Evolutionary conservation across 2,329 filamentous ascomycete genomes (phyloP), one percentile per base, ranked within the genome.

Genomic region (Daldinia eschscholtzii): DNA sequence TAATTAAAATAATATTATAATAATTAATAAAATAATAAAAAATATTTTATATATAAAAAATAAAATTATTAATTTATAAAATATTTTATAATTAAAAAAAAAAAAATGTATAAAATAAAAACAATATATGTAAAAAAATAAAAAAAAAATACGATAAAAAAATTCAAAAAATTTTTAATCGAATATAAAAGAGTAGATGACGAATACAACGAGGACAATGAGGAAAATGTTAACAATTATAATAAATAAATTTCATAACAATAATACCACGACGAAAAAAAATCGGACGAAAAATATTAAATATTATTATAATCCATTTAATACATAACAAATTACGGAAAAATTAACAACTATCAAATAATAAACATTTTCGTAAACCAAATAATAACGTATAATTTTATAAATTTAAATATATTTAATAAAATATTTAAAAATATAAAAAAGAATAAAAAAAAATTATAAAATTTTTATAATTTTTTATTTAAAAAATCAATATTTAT

Each of bases 31-130:
- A 23, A 23, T 23, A 2, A 2, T 23, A 23, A 23, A 23, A 23
- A 12, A 26, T n/a, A 7, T 50, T 52, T 52, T 52, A 52, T 52
- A 30, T 52, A 33, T 33, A 9, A 33, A 7, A 52, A 33, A 33
- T 10, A n/a, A 13, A 20, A 18, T 6, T 52, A 6, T 52, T 52
- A 52, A 33, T 52, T 52, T n/a, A 52, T 20, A 15, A 52, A 52
- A 12, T 33, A 52, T 33, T 20, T 20, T 33, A 18, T 52, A 13
- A 50, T 4, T 26, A 33, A 30, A 33, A 30, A 15, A 30, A 28
- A 10, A 7, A 52, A 30, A 52, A n/a, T 12, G 9, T 18, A 20
- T 6, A 7, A 33, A 33, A 7, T 52, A 33, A 4, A 3, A 10
- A 33, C 2, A 33, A n/a, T 52, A 52, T 18, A 13, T 33, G 3